These are phyloP conservation scores for Camelina laxa DNA, from an alignment of 345 rosid genomes.

Conservation along the genomic window DNA sequence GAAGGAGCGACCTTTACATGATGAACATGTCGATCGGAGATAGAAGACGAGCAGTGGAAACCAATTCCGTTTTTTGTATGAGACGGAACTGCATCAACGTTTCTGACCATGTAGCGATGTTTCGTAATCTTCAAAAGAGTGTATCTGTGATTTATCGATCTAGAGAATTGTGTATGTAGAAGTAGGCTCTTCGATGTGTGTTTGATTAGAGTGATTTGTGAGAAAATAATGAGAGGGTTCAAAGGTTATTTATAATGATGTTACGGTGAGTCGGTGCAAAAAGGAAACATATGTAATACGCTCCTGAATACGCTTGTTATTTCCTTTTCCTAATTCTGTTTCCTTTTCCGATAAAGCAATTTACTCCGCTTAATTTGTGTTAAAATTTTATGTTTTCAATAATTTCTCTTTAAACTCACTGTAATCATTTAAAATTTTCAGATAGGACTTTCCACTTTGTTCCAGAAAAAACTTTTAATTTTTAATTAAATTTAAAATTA, in stretches of 20 bases:
- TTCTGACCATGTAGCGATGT: constrained; percentile 3
- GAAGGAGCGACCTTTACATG: background rate
- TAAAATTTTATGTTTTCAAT: no score
- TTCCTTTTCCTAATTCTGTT: background rate
- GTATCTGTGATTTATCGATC: background rate
- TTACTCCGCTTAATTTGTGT: no score
- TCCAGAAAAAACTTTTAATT: background rate
- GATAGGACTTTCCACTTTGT: background rate
- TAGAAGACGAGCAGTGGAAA: background rate
- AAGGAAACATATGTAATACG: background rate
- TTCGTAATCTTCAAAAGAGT: background rate
- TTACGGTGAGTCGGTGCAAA: background rate
- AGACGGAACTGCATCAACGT: constrained; percentile 20
- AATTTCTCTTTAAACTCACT: background rate
- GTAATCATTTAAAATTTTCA: background rate
- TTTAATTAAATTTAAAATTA: background rate
- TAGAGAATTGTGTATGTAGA: no score
- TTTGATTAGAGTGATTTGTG: no score
- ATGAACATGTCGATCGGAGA: constrained; percentile 13
- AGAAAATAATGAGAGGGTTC: no score
- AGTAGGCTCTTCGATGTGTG: no score
- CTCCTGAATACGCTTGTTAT: no score
- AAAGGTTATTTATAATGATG: background rate
- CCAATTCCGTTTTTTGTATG: constrained; percentile 14
- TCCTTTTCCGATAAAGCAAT: background rate